Base-by-base conservation (phyloP, 805 yeast genomes). In the Schwanniomyces pseudopolymorphus region DNA sequence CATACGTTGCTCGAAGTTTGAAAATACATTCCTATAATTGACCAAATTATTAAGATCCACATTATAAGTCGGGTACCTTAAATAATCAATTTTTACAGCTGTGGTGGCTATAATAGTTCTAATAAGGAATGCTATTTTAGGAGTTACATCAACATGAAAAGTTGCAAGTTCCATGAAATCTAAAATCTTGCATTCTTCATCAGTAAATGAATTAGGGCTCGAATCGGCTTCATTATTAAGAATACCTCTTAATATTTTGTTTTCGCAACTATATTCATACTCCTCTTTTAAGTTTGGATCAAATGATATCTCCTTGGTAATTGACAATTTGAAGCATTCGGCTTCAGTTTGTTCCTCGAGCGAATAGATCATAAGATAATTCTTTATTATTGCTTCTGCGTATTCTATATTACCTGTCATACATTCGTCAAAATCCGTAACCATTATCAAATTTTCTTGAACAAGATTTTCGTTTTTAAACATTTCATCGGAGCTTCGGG, bases 161-260 rank as follows among this genome's bases (percentile, higher is more conserved):
- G 55, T 53, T 22, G 50, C 26, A 10, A 49, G 44, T 33, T 55
- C 57, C 53, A 55, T 49, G 19, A 48, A 38, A 35, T 55, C 59
- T 13, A 55, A 37, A 9, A 55, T 41, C 17, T 48, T 48, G 33
- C 55, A 54, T 33, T 55, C 50, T 9, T 43, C 48, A 19, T 51
- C 55, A 16, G 38, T 46, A 38, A 55, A 55, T 24, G 52, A 47
- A 39, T 37, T 36, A 10, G 59, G 57, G 13, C 49, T 42, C n/a
- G 36, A 22, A 28, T 43, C 39, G 11, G 45, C 40, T 40, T 55
- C 59, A 40, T 46, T 46, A 43, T 52, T 43, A 36, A 46, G 35
- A 26, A 55, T 55, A 28, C 28, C 37, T 17, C 55, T 39, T 20
- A 55, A 38, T 17, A 55, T 53, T 19, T 39, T 45, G 36, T 55